Evolutionary conservation across 768 basidiomycete genomes (phyloP), one percentile per base, ranked within the genome.

Genomic region (Xerocomus brunneocitrinus): DNA sequence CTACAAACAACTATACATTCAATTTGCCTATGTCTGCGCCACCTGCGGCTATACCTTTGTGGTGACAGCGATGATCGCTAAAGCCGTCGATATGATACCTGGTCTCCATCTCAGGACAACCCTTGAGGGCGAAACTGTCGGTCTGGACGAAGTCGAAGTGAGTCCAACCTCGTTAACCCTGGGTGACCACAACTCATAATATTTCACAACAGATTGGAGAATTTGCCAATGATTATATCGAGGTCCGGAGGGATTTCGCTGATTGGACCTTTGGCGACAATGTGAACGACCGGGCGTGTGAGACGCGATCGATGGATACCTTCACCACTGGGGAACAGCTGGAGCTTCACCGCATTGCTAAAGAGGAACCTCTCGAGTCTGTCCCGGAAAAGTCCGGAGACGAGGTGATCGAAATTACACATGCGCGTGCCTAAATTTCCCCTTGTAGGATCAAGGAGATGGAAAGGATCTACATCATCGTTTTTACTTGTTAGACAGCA

Each of bases 1-100:
- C 69, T 90, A 81, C 79, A 84, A 84, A 61, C 89, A 90, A 61
- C 76, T 94, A 22, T 89, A 89, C 58, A 86, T 84, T 60, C 89
- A 92, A 53, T 72, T 91, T 52, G 78, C 79, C 6, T 86, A 85
- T 57, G 73, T 85, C 44, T 76, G 74, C 56, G 82, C 84, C 40
- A 72, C 76, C 35, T 79, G 76, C 56, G 73, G 65, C 10, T 89
- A 87, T 60, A 76, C 79, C 32, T 84, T 85, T 58, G 79, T 80
- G 49, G 74, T 78, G 40, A 86, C 86, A 8, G 83, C 83, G 0
- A 56, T 77, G 7, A 67, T 87, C n/a, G 82, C 78, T 13, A 85
- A 84, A 65, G 65, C 52, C 14, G 60, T 86, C 45, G 79, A 87
- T 57, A 10, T 74, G 4, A 75, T 83, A 47, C 85, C 85, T 42